These are phyloP conservation scores for Quercus robur DNA, from an alignment of 306 rosid genomes.

Conservation along the genomic window DNA sequence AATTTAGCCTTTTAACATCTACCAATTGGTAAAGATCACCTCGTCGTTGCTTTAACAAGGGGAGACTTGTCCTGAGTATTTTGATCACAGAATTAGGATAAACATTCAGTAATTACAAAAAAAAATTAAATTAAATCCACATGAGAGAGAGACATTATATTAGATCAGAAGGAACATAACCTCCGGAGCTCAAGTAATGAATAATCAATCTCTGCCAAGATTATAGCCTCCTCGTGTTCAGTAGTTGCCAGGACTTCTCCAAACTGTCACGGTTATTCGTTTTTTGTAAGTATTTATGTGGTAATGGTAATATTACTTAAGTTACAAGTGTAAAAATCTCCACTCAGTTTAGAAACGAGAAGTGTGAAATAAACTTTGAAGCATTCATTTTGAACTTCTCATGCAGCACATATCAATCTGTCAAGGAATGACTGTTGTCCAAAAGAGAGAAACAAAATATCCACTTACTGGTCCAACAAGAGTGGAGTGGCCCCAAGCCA, in stretches of 20 bases:
- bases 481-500: slow-evolving; percentile 99
- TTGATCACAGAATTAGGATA: slow-evolving; percentile 7
- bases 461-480: slow-evolving; percentile 93
- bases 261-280: slow-evolving; percentile 44
- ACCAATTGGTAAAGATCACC: slow-evolving; percentile 97
- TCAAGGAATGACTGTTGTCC: background rate
- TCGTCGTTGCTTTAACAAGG: slow-evolving; percentile 77
- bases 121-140: background rate
- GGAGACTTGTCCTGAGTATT: slow-evolving; percentile 70
- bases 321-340: background rate
- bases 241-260: slow-evolving; percentile 94
- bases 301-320: background rate
- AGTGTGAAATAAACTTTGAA: slow-evolving; percentile 1
- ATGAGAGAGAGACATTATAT: slow-evolving; percentile 1
- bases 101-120: background rate
- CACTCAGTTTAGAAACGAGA: slow-evolving; percentile 2
- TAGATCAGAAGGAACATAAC: slow-evolving; percentile 27
- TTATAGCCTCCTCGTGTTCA: slow-evolving; percentile 83
- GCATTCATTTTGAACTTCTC: background rate
- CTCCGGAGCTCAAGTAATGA: slow-evolving; percentile 71
- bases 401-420: background rate
- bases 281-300: slow-evolving; percentile 13
- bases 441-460: slow-evolving; percentile 10
- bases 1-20: slow-evolving; percentile 73
- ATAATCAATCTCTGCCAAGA: slow-evolving; percentile 82